These are phyloP conservation scores for Gilbertella persicaria DNA, from an alignment of 371 early-diverging fungal species.

Conservation along the genomic window DNA sequence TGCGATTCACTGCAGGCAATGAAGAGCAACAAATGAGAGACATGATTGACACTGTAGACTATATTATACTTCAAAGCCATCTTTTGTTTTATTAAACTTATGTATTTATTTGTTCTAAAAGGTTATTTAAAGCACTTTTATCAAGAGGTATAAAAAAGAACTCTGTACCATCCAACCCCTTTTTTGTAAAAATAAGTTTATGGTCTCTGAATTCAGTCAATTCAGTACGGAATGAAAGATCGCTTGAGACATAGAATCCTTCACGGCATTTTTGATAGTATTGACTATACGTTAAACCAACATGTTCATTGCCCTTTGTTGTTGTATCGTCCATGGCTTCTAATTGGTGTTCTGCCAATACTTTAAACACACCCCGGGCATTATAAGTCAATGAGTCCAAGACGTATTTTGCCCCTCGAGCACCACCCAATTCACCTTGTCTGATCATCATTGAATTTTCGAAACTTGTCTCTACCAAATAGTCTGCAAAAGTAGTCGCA, in stretches of 20 bases:
- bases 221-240: conserved; percentile 80
- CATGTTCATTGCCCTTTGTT: conserved; percentile 36
- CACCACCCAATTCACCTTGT: conserved; percentile 53
- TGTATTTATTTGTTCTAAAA: conserved; percentile 61
- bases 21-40: conserved; percentile 24
- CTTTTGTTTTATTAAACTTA: background rate
- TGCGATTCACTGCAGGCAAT: conserved; percentile 46
- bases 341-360: conserved; percentile 75
- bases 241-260: conserved; percentile 80
- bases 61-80: conserved; percentile 15
- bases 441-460: conserved; percentile 76
- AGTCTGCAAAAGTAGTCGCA: conserved; percentile 82
- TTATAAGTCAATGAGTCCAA: conserved; percentile 81
- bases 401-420: conserved; percentile 80
- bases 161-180: conserved; percentile 76
- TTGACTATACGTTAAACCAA: conserved; percentile 63
- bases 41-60: conserved; percentile 24
- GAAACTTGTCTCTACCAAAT: conserved; percentile 79
- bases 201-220: conserved; percentile 93
- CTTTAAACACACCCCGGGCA: conserved; percentile 78
- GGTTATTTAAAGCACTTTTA: conserved; percentile 54
- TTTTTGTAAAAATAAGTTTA: conserved; percentile 72
- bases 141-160: conserved; percentile 82
- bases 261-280: conserved; percentile 79
- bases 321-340: conserved; percentile 52